Conservation (phyloP, 2,329 filamentous ascomycete species). For the Claviceps monticola region DNA sequence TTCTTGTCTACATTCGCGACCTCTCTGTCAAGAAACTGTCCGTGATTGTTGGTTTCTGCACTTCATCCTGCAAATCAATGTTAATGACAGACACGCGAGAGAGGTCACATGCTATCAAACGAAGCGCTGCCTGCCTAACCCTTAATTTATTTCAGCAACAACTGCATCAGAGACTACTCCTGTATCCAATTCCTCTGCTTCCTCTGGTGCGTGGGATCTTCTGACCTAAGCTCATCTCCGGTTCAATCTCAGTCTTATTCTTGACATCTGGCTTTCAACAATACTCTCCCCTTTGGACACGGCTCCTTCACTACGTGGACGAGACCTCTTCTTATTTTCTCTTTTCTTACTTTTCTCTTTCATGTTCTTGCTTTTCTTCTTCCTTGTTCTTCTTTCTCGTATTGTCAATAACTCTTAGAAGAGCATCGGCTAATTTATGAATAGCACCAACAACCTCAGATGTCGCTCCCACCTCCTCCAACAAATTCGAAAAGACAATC, state of each 20-base stretch:
- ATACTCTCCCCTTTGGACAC: neutral
- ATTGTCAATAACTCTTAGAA: neutral
- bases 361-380: neutral
- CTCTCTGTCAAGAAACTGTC: neutral
- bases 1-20: neutral
- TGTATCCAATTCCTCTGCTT: neutral
- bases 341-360: neutral
- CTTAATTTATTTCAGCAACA: neutral
- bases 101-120: neutral
- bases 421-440: slow-evolving; percentile 8
- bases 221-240: neutral
- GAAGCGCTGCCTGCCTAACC: neutral
- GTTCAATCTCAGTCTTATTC: neutral
- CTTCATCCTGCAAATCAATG: neutral
- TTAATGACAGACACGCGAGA: neutral
- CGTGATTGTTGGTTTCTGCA: neutral
- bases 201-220: slow-evolving; percentile 2
- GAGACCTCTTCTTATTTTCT: neutral
- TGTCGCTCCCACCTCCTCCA: slow-evolving; percentile 6
- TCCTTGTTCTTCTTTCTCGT: neutral
- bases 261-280: neutral
- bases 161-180: neutral
- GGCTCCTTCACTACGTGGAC: neutral
- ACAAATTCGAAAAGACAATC: slow-evolving; percentile 16
- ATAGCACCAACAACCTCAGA: neutral